Percentiles rank a stretch among this genome's conserved stretches.
Conservation (phyloP, 164 flowering plant genomes). For the Macadamia integrifolia region DNA sequence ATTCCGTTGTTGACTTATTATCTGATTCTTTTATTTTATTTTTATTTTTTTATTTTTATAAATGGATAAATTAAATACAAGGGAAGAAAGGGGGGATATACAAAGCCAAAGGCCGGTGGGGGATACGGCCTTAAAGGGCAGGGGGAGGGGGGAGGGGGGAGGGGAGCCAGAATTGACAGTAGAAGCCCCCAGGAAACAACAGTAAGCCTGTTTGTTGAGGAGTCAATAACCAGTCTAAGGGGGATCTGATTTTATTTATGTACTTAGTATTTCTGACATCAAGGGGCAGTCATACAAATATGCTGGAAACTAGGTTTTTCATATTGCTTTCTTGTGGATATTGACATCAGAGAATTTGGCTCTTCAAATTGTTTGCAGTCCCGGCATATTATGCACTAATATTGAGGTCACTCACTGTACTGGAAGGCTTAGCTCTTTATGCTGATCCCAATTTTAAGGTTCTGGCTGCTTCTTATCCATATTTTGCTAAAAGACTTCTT, state of each 20-base stretch:
- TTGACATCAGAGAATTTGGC: slow-evolving; percentile 12
- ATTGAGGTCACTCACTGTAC: slow-evolving; percentile 92
- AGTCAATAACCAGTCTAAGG: no score
- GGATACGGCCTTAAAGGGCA: no score
- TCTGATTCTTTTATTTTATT: no score
- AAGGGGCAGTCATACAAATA: neutral
- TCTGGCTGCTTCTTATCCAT: slow-evolving; percentile 97
- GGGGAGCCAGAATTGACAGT: no score
- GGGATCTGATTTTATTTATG: no score
- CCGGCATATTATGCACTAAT: slow-evolving; percentile 97
- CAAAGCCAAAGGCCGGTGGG: no score
- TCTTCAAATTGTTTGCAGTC: slow-evolving; percentile 50
- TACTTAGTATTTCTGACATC: neutral
- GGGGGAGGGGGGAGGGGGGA: no score
- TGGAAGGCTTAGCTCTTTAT: slow-evolving; percentile 94
- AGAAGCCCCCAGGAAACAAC: no score
- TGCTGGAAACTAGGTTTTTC: slow-evolving; percentile 1
- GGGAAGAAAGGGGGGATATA: no score
- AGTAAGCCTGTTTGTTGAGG: no score
- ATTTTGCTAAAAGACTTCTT: slow-evolving; percentile 97
- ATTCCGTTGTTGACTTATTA: no score
- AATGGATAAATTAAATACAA: neutral
- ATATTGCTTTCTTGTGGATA: slow-evolving; percentile 4
- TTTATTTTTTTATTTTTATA: neutral
- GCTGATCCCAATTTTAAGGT: slow-evolving; percentile 98